Conservation (phyloP, 257 asterid genomes). For the Rauvolfia tetraphylla region DNA sequence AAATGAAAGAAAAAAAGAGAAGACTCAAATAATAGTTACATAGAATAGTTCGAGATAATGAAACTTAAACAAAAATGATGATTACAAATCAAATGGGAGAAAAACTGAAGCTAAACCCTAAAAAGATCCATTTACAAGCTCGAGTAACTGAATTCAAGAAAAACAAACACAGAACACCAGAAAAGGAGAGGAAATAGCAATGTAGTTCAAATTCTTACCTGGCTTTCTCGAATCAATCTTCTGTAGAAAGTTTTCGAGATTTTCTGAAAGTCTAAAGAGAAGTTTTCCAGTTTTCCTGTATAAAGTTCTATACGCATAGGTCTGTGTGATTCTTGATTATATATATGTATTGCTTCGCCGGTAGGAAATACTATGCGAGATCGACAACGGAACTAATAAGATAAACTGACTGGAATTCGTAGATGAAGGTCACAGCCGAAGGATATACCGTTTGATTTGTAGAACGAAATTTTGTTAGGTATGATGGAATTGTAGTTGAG, state of each 20-base stretch:
- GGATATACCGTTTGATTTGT: background rate
- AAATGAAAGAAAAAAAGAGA: background rate
- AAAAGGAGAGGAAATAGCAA: background rate
- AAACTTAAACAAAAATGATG: background rate
- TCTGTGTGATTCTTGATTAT: background rate
- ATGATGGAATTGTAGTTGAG: background rate
- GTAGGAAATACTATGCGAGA: conserved; percentile 13
- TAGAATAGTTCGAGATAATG: background rate
- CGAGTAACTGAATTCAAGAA: background rate
- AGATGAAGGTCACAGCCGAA: background rate
- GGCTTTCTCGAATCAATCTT: background rate
- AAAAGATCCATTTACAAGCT: background rate
- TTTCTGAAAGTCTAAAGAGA: background rate
- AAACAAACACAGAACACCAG: background rate
- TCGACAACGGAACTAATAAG: background rate
- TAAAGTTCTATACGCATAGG: background rate
- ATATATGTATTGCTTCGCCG: conserved; percentile 17
- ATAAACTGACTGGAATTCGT: background rate
- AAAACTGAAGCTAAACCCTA: background rate
- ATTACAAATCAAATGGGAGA: background rate
- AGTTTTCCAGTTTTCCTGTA: background rate
- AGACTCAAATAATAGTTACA: background rate
- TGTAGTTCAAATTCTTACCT: background rate
- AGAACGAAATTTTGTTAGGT: background rate
- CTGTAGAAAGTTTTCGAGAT: background rate